These are phyloP conservation scores for Septoria linicola DNA, from an alignment of 2,329 filamentous ascomycete species.

Conservation along the genomic window DNA sequence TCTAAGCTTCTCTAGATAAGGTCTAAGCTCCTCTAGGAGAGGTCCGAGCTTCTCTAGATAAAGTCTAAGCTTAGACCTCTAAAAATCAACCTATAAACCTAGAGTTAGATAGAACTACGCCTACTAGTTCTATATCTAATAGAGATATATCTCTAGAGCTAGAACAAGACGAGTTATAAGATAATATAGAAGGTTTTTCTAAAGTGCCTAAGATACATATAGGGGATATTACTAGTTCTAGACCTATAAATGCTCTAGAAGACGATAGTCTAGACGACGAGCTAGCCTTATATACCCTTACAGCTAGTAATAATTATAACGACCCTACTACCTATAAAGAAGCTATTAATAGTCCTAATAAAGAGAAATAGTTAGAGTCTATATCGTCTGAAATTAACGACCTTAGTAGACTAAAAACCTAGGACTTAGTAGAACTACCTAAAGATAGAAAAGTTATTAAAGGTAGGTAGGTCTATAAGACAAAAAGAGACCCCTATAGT, in stretches of 20 bases:
- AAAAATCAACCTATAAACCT: too few relatives aligned
- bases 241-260: not conserved
- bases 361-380: not conserved
- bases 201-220: too few relatives aligned
- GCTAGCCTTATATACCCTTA: not conserved
- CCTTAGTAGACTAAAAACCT: not conserved
- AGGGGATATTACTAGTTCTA: too few relatives aligned
- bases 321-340: slow-evolving; percentile 13
- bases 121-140: too few relatives aligned
- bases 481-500: not conserved
- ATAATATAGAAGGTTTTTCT: too few relatives aligned
- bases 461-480: slow-evolving; percentile 10
- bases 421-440: slow-evolving; percentile 5
- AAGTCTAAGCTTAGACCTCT: too few relatives aligned
- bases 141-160: too few relatives aligned
- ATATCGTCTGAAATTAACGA: slow-evolving; percentile 10
- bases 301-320: not conserved
- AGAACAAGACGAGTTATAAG: too few relatives aligned
- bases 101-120: too few relatives aligned
- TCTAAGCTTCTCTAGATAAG: too few relatives aligned
- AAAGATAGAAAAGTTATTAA: slow-evolving; percentile 4
- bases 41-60: too few relatives aligned
- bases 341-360: slow-evolving; percentile 1
- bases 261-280: slow-evolving; percentile 10
- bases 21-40: too few relatives aligned